Percentiles rank a stretch among this genome's conserved stretches.
Conservation (phyloP, 2,329 filamentous ascomycete genomes). For the Nothomitra cinnamomea region DNA sequence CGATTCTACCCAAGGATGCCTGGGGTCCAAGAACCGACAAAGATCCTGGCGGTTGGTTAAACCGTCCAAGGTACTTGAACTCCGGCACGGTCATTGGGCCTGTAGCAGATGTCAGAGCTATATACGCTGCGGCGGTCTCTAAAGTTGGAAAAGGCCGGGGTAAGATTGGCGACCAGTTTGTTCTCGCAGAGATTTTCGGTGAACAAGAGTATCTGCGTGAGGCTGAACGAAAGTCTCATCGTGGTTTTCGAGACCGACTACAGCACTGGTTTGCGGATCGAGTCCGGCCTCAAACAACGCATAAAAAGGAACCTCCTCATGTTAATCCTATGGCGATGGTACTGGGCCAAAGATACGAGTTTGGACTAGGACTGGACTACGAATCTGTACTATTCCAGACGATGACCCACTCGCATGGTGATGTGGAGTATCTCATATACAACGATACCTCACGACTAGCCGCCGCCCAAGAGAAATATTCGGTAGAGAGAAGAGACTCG, state of each 20-base stretch:
- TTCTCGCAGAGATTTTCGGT: slow-evolving; percentile 34
- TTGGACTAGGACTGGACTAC: slow-evolving; percentile 34
- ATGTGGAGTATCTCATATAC: slow-evolving; percentile 23
- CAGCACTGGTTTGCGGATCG: slow-evolving; percentile 23
- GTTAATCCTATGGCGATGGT: slow-evolving; percentile 20
- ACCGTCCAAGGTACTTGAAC: slow-evolving; percentile 31
- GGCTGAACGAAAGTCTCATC: slow-evolving; percentile 20
- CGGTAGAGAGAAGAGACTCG: slow-evolving; percentile 22
- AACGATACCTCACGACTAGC: slow-evolving; percentile 22
- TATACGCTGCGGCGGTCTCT: slow-evolving; percentile 27
- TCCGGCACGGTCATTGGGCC: slow-evolving; percentile 33
- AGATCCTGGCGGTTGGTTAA: slow-evolving; percentile 20
- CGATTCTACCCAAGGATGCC: slow-evolving; percentile 30
- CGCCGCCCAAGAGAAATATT: slow-evolving; percentile 19
- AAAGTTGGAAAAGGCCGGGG: slow-evolving; percentile 20
- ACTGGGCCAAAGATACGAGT: slow-evolving; percentile 28
- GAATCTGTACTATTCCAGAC: slow-evolving; percentile 32
- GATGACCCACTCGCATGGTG: slow-evolving; percentile 22
- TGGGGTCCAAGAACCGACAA: slow-evolving; percentile 29
- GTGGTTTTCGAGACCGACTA: slow-evolving; percentile 17
- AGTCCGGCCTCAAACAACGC: slow-evolving; percentile 12
- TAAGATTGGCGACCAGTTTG: slow-evolving; percentile 25
- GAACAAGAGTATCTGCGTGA: slow-evolving; percentile 35
- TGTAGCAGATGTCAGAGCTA: slow-evolving; percentile 28
- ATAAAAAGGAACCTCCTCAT: slow-evolving; percentile 21